Evolutionary conservation across 805 yeast genomes (phyloP).

Genomic region (Geotrichum ghanense): DNA sequence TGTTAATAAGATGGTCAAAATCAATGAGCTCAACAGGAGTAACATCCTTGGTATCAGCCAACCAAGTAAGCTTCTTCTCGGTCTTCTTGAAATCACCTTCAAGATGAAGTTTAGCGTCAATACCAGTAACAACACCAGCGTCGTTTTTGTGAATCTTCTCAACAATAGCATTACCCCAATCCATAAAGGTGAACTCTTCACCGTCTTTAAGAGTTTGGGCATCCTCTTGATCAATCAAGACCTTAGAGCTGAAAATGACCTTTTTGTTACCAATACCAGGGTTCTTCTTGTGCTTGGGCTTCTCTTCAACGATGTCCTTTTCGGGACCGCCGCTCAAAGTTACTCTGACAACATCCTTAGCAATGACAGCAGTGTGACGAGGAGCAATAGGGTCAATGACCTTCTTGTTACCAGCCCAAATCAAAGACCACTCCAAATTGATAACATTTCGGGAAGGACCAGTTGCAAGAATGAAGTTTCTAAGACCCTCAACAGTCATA

Average conservation of each 20-base stretch:
- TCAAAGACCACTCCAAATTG: slow-evolving; percentile 93
- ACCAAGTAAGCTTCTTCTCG: slow-evolving; percentile 89
- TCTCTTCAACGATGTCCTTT: slow-evolving; percentile 50
- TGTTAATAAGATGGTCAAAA: slow-evolving; percentile 89
- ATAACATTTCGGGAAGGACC: slow-evolving; percentile 97
- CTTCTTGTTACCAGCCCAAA: slow-evolving; percentile 97
- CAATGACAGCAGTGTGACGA: slow-evolving; percentile 75
- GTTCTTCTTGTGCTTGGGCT: slow-evolving; percentile 92
- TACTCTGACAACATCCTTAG: slow-evolving; percentile 56
- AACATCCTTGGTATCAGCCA: slow-evolving; percentile 68
- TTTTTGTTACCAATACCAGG: slow-evolving; percentile 79
- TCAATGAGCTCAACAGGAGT: slow-evolving; percentile 71
- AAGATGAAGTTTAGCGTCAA: slow-evolving; percentile 72
- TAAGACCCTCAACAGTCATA: slow-evolving; percentile 96
- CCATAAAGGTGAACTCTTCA: slow-evolving; percentile 96
- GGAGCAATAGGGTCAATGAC: slow-evolving; percentile 96
- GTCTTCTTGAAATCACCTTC: slow-evolving; percentile 98
- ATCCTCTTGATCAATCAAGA: slow-evolving; percentile 80
- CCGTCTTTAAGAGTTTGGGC: slow-evolving; percentile 62
- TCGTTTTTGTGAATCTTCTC: slow-evolving; percentile 57
- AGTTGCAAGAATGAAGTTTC: slow-evolving; percentile 86
- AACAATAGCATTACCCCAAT: slow-evolving; percentile 92
- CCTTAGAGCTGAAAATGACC: slow-evolving; percentile 51
- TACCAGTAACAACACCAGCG: slow-evolving; percentile 39
- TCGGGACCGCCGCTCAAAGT: slow-evolving; percentile 56